Evolutionary conservation across 23 red algal genomes (phyloP), one percentile per base, ranked within the genome.

Genomic region (Agarophyton chilense): DNA sequence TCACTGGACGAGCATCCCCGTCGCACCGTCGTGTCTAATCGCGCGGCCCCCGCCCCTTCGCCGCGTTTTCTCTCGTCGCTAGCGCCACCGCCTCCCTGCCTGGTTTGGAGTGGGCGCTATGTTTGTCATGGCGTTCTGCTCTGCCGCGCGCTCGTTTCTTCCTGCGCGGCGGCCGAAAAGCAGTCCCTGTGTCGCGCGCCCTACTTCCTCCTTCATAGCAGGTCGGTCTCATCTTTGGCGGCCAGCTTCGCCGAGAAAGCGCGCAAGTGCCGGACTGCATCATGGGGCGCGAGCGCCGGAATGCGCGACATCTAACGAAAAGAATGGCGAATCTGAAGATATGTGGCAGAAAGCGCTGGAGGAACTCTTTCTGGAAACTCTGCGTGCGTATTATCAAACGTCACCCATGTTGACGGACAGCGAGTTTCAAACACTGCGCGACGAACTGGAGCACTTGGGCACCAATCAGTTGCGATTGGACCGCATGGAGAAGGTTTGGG

Each of bases 361-460:
- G 54, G 83, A 51, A n/a, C 79, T 98, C 16, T 94, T 98, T 45
- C 13, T 94, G 66, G 95, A 94, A 38, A 87, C 88, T 10, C 72
- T 98, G 16, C 72, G 73, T 5, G 83, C 87, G 14, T 98, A 94
- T 34, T 98, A 98, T 64, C 86, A 94, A 49, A 73, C 78, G 52
- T 85, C 78, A 6, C 95, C 95, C 28, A 83, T 98, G 81, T 77
- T 98, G 24, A 89, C 86, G 29, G 95, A 98, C 62, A 52, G 54
- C 44, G 95, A 98, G 74, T 98, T 98, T 44, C 72, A 91, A 52
- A 98, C 95, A 13, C 84, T 98, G 10, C 92, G 95, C 61, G 95
- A 98, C 80, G 95, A 98, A 61, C 49, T 98, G 79, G 91, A 98
- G 39, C 91, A 98, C 64, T 51, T 98, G 32, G 91, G 91, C 18